These are phyloP conservation scores for Ustilago cynodontis DNA, from an alignment of 1,284 basidiomycete species.

Conservation along the genomic window DNA sequence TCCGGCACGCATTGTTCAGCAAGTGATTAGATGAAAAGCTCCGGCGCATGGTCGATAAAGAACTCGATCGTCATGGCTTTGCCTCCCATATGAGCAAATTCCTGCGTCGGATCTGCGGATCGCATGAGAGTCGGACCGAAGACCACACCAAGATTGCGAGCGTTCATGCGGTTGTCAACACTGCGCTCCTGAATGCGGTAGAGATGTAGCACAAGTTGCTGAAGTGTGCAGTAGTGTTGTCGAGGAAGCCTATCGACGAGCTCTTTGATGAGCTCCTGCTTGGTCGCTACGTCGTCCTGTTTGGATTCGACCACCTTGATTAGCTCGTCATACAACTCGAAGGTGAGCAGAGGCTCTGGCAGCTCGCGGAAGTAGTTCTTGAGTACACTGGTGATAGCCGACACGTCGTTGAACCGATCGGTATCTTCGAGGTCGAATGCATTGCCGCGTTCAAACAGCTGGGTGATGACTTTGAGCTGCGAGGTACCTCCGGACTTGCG, in stretches of 20 bases:
- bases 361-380: constrained; percentile 96
- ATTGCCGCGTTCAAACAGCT: constrained; percentile 92
- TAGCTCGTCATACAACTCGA: constrained; percentile 90
- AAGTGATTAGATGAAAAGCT: constrained; percentile 40
- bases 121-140: constrained; percentile 97
- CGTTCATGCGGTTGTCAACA: constrained; percentile 90
- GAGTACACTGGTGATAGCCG: constrained; percentile 93
- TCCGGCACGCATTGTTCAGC: not conserved
- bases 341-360: constrained; percentile 90
- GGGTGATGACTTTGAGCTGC: constrained; percentile 91
- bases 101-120: constrained; percentile 84
- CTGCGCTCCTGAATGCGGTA: constrained; percentile 71
- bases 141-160: constrained; percentile 97
- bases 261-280: constrained; percentile 71
- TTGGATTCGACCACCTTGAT: constrained; percentile 69
- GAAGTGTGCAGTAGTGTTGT: constrained; percentile 88
- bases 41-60: constrained; percentile 44
- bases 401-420: constrained; percentile 95
- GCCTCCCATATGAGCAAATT: constrained; percentile 96
- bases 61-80: constrained; percentile 81
- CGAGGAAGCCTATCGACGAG: constrained; percentile 83
- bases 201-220: constrained; percentile 86
- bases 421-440: constrained; percentile 88
- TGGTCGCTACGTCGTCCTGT: constrained; percentile 15
- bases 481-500: constrained; percentile 94